phyloP scores from a whole-genome alignment of 2,329 filamentous ascomycete species.

The Alternaria panax region DNA sequence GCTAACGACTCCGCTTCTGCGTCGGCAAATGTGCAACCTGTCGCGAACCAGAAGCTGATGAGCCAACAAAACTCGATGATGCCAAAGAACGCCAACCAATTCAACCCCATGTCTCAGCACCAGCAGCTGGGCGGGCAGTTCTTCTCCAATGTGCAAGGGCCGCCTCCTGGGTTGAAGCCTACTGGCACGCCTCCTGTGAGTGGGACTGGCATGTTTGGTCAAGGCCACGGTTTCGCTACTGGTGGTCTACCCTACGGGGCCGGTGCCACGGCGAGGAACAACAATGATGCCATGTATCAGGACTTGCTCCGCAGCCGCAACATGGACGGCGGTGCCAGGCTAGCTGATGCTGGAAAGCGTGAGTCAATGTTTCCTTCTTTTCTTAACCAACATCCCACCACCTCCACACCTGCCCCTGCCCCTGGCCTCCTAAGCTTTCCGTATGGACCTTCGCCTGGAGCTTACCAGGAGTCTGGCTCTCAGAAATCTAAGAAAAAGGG shows the following conservation, averaged over 20 bases:
- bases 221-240: slow-evolving; percentile 83
- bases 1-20: slow-evolving; percentile 73
- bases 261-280: slow-evolving; percentile 73
- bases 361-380: slow-evolving; percentile 96
- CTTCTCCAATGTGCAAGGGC: slow-evolving; percentile 86
- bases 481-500: slow-evolving; percentile 99
- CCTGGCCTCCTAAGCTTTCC: slow-evolving; percentile 89
- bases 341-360: slow-evolving; percentile 92
- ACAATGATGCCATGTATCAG: slow-evolving; percentile 75
- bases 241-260: slow-evolving; percentile 68
- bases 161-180: slow-evolving; percentile 93
- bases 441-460: slow-evolving; percentile 85
- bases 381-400: slow-evolving; percentile 82
- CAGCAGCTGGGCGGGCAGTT: slow-evolving; percentile 69
- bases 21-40: slow-evolving; percentile 72
- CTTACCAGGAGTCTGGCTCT: slow-evolving; percentile 84
- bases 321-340: slow-evolving; percentile 69
- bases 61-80: slow-evolving; percentile 89
- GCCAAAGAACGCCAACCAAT: slow-evolving; percentile 60
- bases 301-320: slow-evolving; percentile 76
- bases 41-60: slow-evolving; percentile 81
- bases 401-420: slow-evolving; percentile 86
- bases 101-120: slow-evolving; percentile 63
- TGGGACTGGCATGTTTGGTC: slow-evolving; percentile 83
- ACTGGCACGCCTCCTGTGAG: slow-evolving; percentile 89